Conservation (phyloP, 352 stramenopile species). For the Phytopythium sindhum region DNA sequence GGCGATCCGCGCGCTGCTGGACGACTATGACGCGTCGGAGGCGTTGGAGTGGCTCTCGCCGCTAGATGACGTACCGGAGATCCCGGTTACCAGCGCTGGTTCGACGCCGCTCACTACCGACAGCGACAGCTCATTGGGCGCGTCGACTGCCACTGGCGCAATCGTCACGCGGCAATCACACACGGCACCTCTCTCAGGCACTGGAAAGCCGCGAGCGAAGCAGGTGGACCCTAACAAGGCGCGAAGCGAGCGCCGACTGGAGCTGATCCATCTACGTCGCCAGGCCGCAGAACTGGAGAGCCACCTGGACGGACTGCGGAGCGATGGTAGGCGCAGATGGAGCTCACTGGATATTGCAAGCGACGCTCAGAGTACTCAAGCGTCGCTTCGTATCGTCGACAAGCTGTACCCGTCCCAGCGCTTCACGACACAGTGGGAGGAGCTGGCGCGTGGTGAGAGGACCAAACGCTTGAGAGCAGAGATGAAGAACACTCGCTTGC, state of each 20-base stretch:
- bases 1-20: not conserved
- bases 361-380: no score
- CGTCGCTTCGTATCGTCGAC: not conserved
- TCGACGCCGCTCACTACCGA: not conserved
- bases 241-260: constrained; percentile 51
- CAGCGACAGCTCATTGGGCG: not conserved
- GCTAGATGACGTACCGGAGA: not conserved
- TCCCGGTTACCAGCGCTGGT: not conserved
- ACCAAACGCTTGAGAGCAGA: constrained; percentile 39
- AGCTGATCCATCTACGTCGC: constrained; percentile 56
- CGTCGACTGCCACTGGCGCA: not conserved
- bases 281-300: constrained; percentile 5
- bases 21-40: not conserved
- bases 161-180: not conserved
- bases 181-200: not conserved
- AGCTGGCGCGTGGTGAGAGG: constrained; percentile 43
- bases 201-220: not conserved
- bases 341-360: not conserved
- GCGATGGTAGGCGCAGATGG: not conserved
- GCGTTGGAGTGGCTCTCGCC: constrained; percentile 1
- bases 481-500: constrained; percentile 53
- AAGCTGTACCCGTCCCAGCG: not conserved
- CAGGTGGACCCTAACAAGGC: constrained; percentile 45
- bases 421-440: constrained; percentile 19
- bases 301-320: constrained; percentile 1